Evolutionary conservation across 148 eudicot species (phyloP), one percentile per base, ranked within the genome.

Genomic region (Fallopia convolvulus): DNA sequence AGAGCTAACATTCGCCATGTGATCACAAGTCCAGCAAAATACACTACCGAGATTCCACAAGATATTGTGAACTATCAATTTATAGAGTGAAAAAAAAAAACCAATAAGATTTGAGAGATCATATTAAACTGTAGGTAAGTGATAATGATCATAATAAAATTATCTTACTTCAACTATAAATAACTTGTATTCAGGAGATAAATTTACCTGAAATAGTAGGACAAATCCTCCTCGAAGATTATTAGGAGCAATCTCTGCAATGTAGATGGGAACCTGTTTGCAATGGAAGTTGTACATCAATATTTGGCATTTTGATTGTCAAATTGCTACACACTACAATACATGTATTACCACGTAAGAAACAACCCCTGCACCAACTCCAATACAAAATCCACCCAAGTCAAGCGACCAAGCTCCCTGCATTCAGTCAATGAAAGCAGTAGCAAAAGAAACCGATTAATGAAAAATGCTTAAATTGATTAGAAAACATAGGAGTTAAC

Each of bases 1-100:
- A 82, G 40, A 66, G 83, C 83, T 61, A 85, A 77, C 36, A 44
- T 78, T 46, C 87, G 81, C 87, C 87, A 85, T n/a, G 83, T 39
- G 77, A 48, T 58, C 71, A 85, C 12, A 14, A 78, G 41, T 36
- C 87, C 87, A 14, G 76, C 52, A 53, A 85, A 78, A 70, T 21
- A 80, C 21, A 53, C 65, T 11, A 71, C 10, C 18, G 82, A 80
- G 36, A 72, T 8, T 52, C 87, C 85, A 48, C 36, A 8, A 50
- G 61, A 12, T 70, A 78, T 0, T 80, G 76, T 78, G 13, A 85
- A 73, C 85, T 85, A 52, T 20, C 66, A 26, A 75, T n/a, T 21
- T 20, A 56, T 56, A 56, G 55, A 14, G 55, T 55, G 8, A 55
- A n/a, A 55, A 2, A 36, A 2, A 36, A 26, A 2, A 61, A 23